Percentiles rank a stretch among this genome's conserved stretches.
These are phyloP conservation scores for Melastoma candidum DNA, from an alignment of 441 rosid genomes.

Conservation along the genomic window DNA sequence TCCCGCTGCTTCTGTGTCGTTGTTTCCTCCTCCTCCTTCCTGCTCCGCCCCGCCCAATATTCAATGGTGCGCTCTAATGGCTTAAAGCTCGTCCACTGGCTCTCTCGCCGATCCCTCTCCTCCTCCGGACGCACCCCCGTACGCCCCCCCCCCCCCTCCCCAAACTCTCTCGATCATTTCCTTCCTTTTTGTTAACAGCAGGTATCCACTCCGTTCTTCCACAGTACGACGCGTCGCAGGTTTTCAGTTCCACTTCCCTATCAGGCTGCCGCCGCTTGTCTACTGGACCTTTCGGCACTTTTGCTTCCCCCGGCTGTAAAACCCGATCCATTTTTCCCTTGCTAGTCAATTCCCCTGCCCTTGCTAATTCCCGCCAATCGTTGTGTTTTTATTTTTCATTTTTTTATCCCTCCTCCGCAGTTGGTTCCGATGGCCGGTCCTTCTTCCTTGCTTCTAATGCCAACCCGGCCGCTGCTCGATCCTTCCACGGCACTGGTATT, in stretches of 20 bases:
- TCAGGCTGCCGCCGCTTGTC: slow-evolving; percentile 40
- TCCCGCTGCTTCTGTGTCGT: too few relatives aligned
- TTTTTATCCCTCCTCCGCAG: slow-evolving; percentile 27
- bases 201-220: too few relatives aligned
- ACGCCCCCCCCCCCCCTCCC: slow-evolving; percentile 7
- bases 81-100: slow-evolving; percentile 38
- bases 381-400: background rate
- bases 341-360: background rate
- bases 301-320: slow-evolving; percentile 29
- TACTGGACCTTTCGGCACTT: slow-evolving; percentile 25
- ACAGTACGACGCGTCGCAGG: slow-evolving; percentile 17
- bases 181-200: background rate
- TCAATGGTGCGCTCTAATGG: slow-evolving; percentile 60
- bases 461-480: slow-evolving; percentile 37
- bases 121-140: slow-evolving; percentile 29
- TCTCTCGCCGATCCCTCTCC: slow-evolving; percentile 41
- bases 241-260: slow-evolving; percentile 18
- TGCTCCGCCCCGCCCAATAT: too few relatives aligned
- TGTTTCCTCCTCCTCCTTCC: too few relatives aligned
- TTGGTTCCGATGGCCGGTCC: slow-evolving; percentile 34
- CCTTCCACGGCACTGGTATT: slow-evolving; percentile 78
- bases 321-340: background rate
- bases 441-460: slow-evolving; percentile 32
- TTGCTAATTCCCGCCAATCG: background rate
- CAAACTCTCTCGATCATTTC: background rate